Evolutionary conservation across 2,329 filamentous ascomycete genomes (phyloP), one percentile per base, ranked within the genome.

Genomic region (Penicillium sp.): DNA sequence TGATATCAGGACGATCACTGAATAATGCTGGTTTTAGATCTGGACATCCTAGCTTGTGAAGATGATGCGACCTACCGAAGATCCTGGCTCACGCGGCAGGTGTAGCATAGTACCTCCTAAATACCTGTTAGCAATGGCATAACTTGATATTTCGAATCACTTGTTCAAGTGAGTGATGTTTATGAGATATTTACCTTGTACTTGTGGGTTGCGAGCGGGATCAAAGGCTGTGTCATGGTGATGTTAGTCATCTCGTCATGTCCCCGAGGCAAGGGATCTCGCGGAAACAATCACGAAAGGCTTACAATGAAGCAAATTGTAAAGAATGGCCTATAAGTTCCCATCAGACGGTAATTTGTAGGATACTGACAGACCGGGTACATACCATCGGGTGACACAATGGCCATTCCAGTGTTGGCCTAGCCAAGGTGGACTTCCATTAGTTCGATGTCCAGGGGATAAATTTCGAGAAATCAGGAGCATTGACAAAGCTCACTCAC

Each of bases 221-320:
- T 71, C 42, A 70, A 46, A 30, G 73, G 73, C 72, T 75, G 27
- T 4, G 49, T 10, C 23, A 30, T 26, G 15, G 9, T 32, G 46
- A 46, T 20, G 50, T 59, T 49, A 62, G 51, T 54, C 13, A 49
- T 33, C 39, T 42, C 39, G 39, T 42, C 39, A 30, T 20, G 17
- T 42, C 39, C 21, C 23, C 39, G 23, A 20, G 4, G 4, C 3
- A 29, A 30, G 15, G 39, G 17, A 24, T 20, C 8, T n/a, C 36
- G 18, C 36, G 13, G 15, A 13, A 29, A 29, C 10, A 42, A 20
- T 17, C 23, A 42, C 2, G 18, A 17, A 24, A 17, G 33, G 34
- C 70, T 58, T 65, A 72, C 71, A 55, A 78, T 56, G 43, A 75
- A 78, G 65, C 75, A 78, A 39, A 78, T 54, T 18, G 75, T 78